phyloP scores from a whole-genome alignment of 208 protist genomes.

The Trypanosoma brucei region DNA sequence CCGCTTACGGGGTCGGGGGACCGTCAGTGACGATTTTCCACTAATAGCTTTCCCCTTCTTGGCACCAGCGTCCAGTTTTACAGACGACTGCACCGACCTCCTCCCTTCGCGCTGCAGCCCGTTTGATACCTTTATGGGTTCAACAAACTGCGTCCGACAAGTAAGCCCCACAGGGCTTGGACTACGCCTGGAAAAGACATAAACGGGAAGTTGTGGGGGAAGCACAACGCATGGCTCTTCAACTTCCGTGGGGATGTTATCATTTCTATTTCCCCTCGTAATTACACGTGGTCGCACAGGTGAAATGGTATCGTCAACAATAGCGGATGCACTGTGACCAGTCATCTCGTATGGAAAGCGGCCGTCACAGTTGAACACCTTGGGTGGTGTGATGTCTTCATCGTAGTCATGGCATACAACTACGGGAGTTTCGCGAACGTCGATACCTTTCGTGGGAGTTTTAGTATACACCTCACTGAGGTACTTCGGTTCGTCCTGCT shows the following conservation, averaged over 20 bases:
- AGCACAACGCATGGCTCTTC: constrained; percentile 13
- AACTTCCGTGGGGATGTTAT: too few species aligned
- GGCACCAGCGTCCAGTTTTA: neutral
- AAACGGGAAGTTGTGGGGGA: constrained; percentile 51
- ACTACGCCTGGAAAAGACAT: constrained; percentile 62
- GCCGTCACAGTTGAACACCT: too few species aligned
- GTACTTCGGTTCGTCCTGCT: too few species aligned
- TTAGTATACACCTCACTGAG: too few species aligned
- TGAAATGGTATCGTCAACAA: constrained; percentile 19
- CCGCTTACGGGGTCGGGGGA: neutral
- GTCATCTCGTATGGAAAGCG: too few species aligned
- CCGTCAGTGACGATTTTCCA: neutral
- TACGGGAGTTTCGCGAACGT: too few species aligned
- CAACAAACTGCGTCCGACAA: neutral
- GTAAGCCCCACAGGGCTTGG: constrained; percentile 48
- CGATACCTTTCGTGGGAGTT: too few species aligned
- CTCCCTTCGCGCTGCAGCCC: neutral
- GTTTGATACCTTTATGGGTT: neutral
- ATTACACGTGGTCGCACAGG: constrained; percentile 18
- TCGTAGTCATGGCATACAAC: too few species aligned
- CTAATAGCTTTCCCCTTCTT: neutral
- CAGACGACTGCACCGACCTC: constrained; percentile 8
- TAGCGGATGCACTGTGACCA: neutral
- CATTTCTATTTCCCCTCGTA: too few species aligned
- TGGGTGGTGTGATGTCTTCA: too few species aligned